Base-by-base conservation (phyloP, 2,329 filamentous ascomycete genomes). In the Gliomastix tumulicola region DNA sequence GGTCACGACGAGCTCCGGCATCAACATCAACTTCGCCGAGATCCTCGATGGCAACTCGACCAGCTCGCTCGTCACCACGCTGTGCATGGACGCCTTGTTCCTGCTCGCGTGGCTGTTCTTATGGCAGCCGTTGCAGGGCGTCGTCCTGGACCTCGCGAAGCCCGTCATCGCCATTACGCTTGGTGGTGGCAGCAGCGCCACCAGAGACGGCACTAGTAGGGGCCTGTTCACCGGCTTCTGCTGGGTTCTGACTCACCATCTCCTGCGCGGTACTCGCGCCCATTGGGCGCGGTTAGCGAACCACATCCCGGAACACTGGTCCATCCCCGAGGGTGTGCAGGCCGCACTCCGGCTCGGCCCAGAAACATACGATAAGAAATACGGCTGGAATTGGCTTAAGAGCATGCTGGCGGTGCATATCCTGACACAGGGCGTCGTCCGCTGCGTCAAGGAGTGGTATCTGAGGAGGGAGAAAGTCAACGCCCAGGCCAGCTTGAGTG, bases 91-190 rank as follows among this genome's bases (percentile, higher is more conserved):
- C 56, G 71, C 83, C 35, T 75, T 92, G 50, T 84, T 90, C 48
- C 71, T 96, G 48, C 68, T 90, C 44, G 69, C 92, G 44, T 96
- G 88, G 86, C 69, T 94, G 32, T 85, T 92, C 48, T 72, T 94
- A 43, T 94, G 85, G 85, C 80, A 81, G 21, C 87, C 88, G 40
- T 76, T 90, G 44, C 89, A 95, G 56, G 86, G 87, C 54, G 82
- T 94, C 53, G 83, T 90, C 40, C 71, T 96, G 48, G 89, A 96
- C 56, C 74, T 95, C 36, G 88, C 89, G 41, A 90, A 96, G 60
- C 86, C 90, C 40, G 88, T 95, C 54, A 94, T 96, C 53, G 89
- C 89, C 40, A 79, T 95, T 40, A 94, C 88, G 1, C 68, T 96
- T 10, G 89, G 89, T 43, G 89, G 88, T 41, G 88, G 88, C 41